Base-by-base conservation (phyloP, 2,329 filamentous ascomycete genomes). In the Herpotrichia juniperi region DNA sequence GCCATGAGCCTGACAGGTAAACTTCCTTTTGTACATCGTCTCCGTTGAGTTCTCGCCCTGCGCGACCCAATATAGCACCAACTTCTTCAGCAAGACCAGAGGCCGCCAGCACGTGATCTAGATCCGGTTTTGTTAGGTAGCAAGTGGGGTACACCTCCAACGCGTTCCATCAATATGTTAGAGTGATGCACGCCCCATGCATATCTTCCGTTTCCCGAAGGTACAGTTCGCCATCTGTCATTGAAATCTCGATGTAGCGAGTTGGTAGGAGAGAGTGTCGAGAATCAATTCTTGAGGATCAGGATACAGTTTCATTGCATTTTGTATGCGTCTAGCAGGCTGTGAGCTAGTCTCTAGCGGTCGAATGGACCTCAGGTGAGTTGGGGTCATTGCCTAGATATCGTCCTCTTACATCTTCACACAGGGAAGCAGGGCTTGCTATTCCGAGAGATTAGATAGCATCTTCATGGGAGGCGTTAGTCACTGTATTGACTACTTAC, bases 221-320 rank as follows among this genome's bases (percentile, higher is more conserved):
- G 30, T 44, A 50, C 4, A 50, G 40, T 42, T 24, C 14, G 12
- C 34, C 35, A 17, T 21, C 19, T 17, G 40, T n/a, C 16, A 9
- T 25, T 9, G 46, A 11, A 5, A 48, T 24, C 39, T 48, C 46
- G 21, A 48, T 19, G 22, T 9, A 24, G 5, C 46, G 17, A 12
- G 46, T 30, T 19, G 32, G 46, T 12, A 48, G 46, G 4, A 24
- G 19, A 5, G 46, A 39, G 17, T 40, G 12, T 21, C 21, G 21
- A n/a, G 32, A 7, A 24, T 48, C 35, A 17, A 48, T 28, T 14
- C 28, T 32, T 12, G 28, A 19, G 22, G 44, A 35, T 31, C 46
- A 21, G 17, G 46, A 48, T 7, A 48, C 34, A 5, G 46, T 48
- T 42, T 48, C 46, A n/a, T 48, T 48, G 25, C 46, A 48, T 21